Percentiles rank a stretch among this genome's conserved stretches.
Evolutionary conservation across 129 eudicot species (phyloP).

Genomic region (Calendula officinalis): DNA sequence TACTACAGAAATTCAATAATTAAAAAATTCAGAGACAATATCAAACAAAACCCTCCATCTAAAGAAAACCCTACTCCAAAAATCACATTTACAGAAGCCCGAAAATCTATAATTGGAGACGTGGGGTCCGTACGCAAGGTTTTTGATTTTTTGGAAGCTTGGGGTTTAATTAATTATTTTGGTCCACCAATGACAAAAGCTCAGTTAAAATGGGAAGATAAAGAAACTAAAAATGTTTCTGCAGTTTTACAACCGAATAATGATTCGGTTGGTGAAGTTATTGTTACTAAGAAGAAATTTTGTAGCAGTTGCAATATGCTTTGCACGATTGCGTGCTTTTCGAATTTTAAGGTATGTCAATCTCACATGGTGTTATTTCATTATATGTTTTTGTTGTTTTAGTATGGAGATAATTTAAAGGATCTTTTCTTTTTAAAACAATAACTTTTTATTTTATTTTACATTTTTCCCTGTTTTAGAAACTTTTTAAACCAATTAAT

Average conservation of each 20-base stretch:
- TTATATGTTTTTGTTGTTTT: too few species aligned
- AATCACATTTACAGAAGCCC: conserved; percentile 71
- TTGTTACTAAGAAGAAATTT: conserved; percentile 43
- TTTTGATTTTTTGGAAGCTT: conserved; percentile 78
- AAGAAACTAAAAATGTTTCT: conserved; percentile 43
- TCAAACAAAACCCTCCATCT: conserved; percentile 41
- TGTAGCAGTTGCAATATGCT: conserved; percentile 71
- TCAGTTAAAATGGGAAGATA: conserved; percentile 65
- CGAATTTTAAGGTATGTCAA: conserved; percentile 61
- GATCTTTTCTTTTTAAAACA: too few species aligned
- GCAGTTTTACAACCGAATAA: conserved; percentile 33
- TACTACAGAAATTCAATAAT: conserved; percentile 75
- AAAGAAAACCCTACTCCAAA: conserved; percentile 53
- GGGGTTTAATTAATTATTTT: conserved; percentile 90
- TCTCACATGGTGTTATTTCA: not conserved
- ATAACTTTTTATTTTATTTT: too few species aligned
- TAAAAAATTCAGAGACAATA: conserved; percentile 47
- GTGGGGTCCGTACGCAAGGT: conserved; percentile 80
- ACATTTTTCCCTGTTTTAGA: too few species aligned
- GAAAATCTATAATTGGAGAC: conserved; percentile 73
- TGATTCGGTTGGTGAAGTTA: conserved; percentile 28
- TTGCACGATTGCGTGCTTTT: conserved; percentile 87
- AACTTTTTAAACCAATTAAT: too few species aligned
- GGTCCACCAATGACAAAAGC: conserved; percentile 46
- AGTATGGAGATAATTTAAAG: too few species aligned